Percentiles rank a stretch among this genome's conserved stretches.
Conservation (phyloP, 2,329 filamentous ascomycete genomes). For the Curvularia spicifera region DNA sequence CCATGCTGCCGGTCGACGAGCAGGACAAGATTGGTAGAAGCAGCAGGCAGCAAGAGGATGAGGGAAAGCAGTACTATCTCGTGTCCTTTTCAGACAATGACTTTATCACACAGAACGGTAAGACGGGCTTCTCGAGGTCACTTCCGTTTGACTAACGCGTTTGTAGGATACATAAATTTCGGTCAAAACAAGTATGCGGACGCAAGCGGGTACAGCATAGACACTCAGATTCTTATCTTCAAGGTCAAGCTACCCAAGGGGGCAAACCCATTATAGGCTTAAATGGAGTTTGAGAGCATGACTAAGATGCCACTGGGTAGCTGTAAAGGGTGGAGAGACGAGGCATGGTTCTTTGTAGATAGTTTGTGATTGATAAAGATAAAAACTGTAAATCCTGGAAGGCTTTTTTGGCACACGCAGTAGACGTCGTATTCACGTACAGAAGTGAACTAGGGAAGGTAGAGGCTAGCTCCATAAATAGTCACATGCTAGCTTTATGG, state of each 20-base stretch:
- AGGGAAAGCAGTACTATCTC: constrained; percentile 70
- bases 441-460: neutral
- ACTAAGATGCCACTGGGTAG: neutral
- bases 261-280: neutral
- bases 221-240: constrained; percentile 70
- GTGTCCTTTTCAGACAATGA: constrained; percentile 75
- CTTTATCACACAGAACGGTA: constrained; percentile 74
- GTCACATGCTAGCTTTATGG: neutral
- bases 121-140: constrained; percentile 14
- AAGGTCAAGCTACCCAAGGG: constrained; percentile 57
- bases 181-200: constrained; percentile 65
- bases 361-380: neutral
- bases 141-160: constrained; percentile 5
- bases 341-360: neutral
- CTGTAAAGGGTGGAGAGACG: neutral
- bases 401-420: neutral
- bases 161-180: constrained; percentile 62
- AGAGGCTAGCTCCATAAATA: neutral
- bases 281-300: too few relatives aligned
- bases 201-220: constrained; percentile 62
- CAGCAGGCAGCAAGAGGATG: constrained; percentile 45
- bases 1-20: constrained; percentile 63
- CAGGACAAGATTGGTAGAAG: constrained; percentile 36
- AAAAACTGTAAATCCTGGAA: too few relatives aligned
- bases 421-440: neutral